Conservation (phyloP, 2,329 filamentous ascomycete species). For the Fusarium sp. region DNA sequence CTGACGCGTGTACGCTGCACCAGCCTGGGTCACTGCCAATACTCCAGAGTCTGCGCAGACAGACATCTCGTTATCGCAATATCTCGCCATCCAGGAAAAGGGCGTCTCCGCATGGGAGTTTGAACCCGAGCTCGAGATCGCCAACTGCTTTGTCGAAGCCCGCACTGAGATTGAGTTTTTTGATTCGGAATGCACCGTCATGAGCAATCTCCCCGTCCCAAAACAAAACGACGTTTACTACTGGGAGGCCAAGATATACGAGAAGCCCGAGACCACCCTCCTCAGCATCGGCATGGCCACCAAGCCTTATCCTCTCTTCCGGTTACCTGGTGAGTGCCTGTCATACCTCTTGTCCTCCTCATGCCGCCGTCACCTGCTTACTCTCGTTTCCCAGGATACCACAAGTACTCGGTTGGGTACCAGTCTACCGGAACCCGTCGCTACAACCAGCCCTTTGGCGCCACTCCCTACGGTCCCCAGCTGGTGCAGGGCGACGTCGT, state of each 20-base stretch:
- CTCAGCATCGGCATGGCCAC: conserved; percentile 95
- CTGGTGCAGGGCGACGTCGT: conserved; percentile 96
- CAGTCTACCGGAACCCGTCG: conserved; percentile 87
- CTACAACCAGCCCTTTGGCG: conserved; percentile 90
- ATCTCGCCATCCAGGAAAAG: conserved; percentile 98
- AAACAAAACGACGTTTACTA: conserved; percentile 99
- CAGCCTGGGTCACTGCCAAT: conserved; percentile 94
- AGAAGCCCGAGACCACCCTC: conserved; percentile 89
- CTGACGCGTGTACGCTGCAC: conserved; percentile 27
- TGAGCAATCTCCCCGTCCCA: conserved; percentile 95
- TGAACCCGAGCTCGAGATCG: conserved; percentile 97
- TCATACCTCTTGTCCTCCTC: conserved; percentile 7
- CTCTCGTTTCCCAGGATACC: conserved; percentile 70
- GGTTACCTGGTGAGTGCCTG: conserved; percentile 80
- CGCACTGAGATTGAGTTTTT: conserved; percentile 99
- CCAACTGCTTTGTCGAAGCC: conserved; percentile 97
- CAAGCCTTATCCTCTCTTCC: conserved; percentile 95
- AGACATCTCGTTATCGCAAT: conserved; percentile 97
- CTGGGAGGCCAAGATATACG: conserved; percentile 99
- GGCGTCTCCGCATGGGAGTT: conserved; percentile 99
- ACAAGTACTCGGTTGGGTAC: conserved; percentile 94
- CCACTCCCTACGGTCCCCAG: conserved; percentile 82
- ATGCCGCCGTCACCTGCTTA: conserved; percentile 31
- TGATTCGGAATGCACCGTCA: conserved; percentile 96
- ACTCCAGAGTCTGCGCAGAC: conserved; percentile 95